Evolutionary conservation across 345 rosid species (phyloP).

Genomic region (Geranium rotundifolium): DNA sequence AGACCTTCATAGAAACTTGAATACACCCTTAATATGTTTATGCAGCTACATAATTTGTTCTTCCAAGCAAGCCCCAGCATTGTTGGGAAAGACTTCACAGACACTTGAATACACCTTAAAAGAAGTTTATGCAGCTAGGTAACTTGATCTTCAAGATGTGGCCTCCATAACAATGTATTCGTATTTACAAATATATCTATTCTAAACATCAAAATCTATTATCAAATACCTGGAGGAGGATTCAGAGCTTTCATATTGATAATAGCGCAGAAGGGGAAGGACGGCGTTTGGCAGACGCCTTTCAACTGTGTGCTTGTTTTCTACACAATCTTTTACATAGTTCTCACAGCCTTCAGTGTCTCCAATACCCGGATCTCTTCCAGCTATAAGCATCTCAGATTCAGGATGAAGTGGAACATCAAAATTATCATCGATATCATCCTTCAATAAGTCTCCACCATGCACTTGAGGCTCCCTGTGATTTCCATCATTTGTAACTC

Average conservation of each 20-base stretch:
- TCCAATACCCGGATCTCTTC: conserved; percentile 21
- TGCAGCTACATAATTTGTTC: background rate
- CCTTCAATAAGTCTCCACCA: conserved; percentile 19
- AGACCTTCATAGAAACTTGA: background rate
- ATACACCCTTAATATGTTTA: background rate
- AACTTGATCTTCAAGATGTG: background rate
- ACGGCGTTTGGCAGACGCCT: conserved; percentile 45
- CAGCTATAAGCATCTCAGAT: conserved; percentile 22
- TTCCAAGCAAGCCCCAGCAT: background rate
- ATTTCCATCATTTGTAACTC: conserved; percentile 21
- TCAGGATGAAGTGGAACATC: conserved; percentile 20
- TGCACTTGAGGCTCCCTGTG: conserved; percentile 22
- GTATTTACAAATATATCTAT: too few species aligned
- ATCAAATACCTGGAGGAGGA: conserved; percentile 54
- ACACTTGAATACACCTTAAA: background rate
- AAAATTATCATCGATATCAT: conserved; percentile 16
- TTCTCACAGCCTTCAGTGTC: conserved; percentile 22
- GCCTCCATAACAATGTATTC: background rate
- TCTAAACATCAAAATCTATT: background rate
- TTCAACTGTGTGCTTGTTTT: conserved; percentile 38
- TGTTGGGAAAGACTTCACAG: background rate
- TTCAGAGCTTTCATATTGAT: conserved; percentile 72
- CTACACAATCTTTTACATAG: conserved; percentile 27
- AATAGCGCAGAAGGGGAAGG: conserved; percentile 49
- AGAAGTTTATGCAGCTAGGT: background rate